Conservation (phyloP, 2,329 filamentous ascomycete species). For the Parafenestella ontariensis region DNA sequence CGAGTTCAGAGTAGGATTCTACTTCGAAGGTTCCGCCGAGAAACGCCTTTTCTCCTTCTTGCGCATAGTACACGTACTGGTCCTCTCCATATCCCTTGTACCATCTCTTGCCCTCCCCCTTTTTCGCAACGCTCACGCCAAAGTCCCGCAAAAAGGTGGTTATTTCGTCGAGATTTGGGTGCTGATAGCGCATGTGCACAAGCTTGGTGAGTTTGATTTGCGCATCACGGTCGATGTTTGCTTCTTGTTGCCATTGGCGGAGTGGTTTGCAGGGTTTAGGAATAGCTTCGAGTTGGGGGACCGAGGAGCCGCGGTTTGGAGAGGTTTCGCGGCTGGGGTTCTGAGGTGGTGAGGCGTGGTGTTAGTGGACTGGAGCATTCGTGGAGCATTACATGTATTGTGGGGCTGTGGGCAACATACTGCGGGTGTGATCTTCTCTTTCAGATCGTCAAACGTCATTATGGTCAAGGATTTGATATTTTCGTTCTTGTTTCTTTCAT, state of each 20-base stretch:
- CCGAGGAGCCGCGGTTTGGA: slow-evolving; percentile 51
- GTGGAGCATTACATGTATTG: not conserved
- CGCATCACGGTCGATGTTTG: slow-evolving; percentile 51
- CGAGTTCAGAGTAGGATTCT: slow-evolving; percentile 62
- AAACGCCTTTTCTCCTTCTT: slow-evolving; percentile 60
- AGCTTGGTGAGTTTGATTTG: slow-evolving; percentile 58
- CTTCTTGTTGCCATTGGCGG: slow-evolving; percentile 47
- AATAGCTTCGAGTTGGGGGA: slow-evolving; percentile 50
- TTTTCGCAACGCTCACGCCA: slow-evolving; percentile 45
- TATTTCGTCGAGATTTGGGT: slow-evolving; percentile 58
- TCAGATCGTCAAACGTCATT: slow-evolving; percentile 43
- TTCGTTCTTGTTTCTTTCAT: not conserved
- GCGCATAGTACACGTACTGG: slow-evolving; percentile 65
- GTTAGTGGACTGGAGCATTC: slow-evolving; percentile 1
- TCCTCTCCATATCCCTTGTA: slow-evolving; percentile 68
- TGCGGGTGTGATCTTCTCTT: slow-evolving; percentile 41
- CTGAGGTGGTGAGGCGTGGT: slow-evolving; percentile 10
- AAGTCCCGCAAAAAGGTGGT: slow-evolving; percentile 53
- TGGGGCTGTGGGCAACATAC: slow-evolving; percentile 23
- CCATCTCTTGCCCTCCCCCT: slow-evolving; percentile 54
- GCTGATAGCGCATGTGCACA: slow-evolving; percentile 63
- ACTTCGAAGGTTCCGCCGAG: slow-evolving; percentile 66
- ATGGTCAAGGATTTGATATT: not conserved
- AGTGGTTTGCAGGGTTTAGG: slow-evolving; percentile 45
- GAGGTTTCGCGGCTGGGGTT: slow-evolving; percentile 42